phyloP scores from a whole-genome alignment of 805 yeast genomes.

The Novakomyces olei region DNA sequence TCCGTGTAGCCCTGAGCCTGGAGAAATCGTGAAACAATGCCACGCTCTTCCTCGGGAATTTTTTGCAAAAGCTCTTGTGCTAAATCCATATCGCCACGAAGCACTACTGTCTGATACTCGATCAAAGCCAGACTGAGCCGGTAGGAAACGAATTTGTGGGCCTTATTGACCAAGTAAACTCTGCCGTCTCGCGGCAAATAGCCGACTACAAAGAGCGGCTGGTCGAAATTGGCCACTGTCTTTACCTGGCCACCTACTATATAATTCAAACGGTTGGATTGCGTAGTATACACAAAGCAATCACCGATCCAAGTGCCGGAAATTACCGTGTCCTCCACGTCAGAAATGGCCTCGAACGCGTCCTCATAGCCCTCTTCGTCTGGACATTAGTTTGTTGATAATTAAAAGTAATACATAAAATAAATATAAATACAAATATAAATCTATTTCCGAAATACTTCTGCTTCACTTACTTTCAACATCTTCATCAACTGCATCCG shows the following conservation, averaged over 20 bases:
- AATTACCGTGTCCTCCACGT: constrained; percentile 56
- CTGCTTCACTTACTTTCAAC: constrained; percentile 35
- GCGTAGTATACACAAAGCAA: constrained; percentile 77
- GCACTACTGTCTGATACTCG: constrained; percentile 86
- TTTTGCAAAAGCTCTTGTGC: constrained; percentile 40
- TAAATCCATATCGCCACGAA: constrained; percentile 82
- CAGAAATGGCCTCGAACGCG: constrained; percentile 64
- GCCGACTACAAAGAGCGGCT: constrained; percentile 65
- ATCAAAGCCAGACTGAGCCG: constrained; percentile 63
- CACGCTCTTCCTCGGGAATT: constrained; percentile 38
- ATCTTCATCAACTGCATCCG: constrained; percentile 42
- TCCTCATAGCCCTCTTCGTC: constrained; percentile 77
- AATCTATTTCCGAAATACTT: too few species aligned
- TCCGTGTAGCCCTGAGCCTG: constrained; percentile 79
- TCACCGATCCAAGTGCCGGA: constrained; percentile 96
- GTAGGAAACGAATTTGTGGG: constrained; percentile 61
- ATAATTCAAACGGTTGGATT: constrained; percentile 72
- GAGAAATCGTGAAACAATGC: constrained; percentile 72
- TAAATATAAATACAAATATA: too few species aligned
- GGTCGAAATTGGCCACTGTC: constrained; percentile 82
- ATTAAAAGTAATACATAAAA: too few species aligned
- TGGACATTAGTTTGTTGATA: too few species aligned
- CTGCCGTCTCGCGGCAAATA: constrained; percentile 78
- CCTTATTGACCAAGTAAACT: constrained; percentile 78
- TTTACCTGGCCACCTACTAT: constrained; percentile 85